Conservation (phyloP, 2,329 filamentous ascomycete genomes). For the Geoglossum cookeanum region DNA sequence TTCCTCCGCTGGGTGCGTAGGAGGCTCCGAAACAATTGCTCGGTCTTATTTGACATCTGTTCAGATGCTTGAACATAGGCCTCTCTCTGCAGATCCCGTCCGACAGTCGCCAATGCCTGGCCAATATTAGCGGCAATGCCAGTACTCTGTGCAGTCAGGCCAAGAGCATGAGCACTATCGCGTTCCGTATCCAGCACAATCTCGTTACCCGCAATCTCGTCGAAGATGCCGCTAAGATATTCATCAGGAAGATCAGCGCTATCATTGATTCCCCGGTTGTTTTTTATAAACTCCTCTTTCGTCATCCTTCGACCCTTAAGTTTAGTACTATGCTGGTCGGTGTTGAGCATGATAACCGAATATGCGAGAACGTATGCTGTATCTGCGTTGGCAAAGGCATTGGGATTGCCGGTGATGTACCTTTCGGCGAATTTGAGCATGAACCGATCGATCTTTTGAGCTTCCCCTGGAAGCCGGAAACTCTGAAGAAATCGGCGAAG, state of each 20-base stretch:
- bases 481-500: slow-evolving; percentile 81
- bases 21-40: slow-evolving; percentile 82
- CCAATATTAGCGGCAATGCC: slow-evolving; percentile 69
- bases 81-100: slow-evolving; percentile 77
- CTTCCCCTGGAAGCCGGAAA: slow-evolving; percentile 86
- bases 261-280: slow-evolving; percentile 96
- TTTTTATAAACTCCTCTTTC: slow-evolving; percentile 95
- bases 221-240: slow-evolving; percentile 73
- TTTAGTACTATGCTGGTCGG: slow-evolving; percentile 82
- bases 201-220: slow-evolving; percentile 80
- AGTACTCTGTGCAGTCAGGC: slow-evolving; percentile 38
- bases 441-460: slow-evolving; percentile 97
- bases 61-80: slow-evolving; percentile 90
- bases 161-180: slow-evolving; percentile 68
- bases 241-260: slow-evolving; percentile 83
- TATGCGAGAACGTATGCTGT: slow-evolving; percentile 93
- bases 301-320: slow-evolving; percentile 72
- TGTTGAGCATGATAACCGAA: slow-evolving; percentile 92
- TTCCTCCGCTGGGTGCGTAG: slow-evolving; percentile 78
- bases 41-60: slow-evolving; percentile 65
- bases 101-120: slow-evolving; percentile 78
- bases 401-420: slow-evolving; percentile 86
- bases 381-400: slow-evolving; percentile 94
- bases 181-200: slow-evolving; percentile 89
- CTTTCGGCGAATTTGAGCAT: slow-evolving; percentile 98